These are phyloP conservation scores for Aspergillus tubingensis DNA, from an alignment of 2,329 filamentous ascomycete genomes.

Conservation along the genomic window DNA sequence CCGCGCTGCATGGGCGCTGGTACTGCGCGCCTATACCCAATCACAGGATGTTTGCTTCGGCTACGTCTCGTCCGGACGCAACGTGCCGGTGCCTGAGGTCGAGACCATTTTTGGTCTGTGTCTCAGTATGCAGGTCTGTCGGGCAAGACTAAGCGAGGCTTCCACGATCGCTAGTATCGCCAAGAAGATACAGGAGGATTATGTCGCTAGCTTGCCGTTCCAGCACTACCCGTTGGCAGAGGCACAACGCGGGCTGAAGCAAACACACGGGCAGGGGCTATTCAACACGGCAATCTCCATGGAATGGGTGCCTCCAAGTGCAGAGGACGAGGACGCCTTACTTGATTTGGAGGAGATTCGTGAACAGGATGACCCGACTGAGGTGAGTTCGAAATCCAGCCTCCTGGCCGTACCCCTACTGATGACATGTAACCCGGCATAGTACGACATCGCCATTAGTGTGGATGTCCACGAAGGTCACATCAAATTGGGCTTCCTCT, in stretches of 20 bases:
- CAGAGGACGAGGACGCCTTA: background rate
- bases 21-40: background rate
- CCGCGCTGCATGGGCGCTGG: background rate
- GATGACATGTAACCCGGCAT: background rate
- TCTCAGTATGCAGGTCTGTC: background rate
- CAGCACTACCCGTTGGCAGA: background rate
- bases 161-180: background rate
- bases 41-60: background rate
- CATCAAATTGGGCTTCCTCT: background rate
- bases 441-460: background rate
- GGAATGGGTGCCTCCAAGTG: background rate
- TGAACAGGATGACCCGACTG: background rate
- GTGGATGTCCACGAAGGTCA: background rate
- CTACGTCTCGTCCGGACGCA: background rate
- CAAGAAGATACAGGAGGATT: background rate
- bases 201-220: background rate
- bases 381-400: background rate
- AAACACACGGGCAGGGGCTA: background rate
- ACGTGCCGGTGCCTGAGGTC: background rate
- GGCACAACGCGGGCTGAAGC: background rate
- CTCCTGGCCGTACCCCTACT: background rate
- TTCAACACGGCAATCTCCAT: slow-evolving; percentile 1
- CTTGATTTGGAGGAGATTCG: background rate
- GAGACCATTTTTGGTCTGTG: background rate
- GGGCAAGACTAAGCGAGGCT: background rate